These are phyloP conservation scores for Pinus taeda DNA, from an alignment of 75 land plant genomes.

Conservation along the genomic window DNA sequence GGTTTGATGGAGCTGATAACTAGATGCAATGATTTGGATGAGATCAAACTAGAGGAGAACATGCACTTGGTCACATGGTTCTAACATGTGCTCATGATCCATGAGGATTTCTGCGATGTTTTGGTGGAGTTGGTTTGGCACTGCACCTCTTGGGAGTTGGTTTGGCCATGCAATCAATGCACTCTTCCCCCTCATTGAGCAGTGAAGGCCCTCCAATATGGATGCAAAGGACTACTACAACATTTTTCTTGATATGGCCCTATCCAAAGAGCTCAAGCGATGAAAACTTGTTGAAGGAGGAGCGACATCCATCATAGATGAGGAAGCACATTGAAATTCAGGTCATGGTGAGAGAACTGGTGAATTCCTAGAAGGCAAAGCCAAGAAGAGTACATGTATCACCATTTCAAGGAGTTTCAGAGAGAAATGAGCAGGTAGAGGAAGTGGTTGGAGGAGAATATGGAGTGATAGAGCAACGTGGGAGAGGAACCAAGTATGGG, in stretches of 20 bases:
- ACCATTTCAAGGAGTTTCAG: too few relatives aligned
- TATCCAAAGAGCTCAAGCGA: constrained; percentile 79
- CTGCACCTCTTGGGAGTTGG: constrained; percentile 82
- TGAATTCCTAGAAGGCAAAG: too few relatives aligned
- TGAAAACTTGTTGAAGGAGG: constrained; percentile 70
- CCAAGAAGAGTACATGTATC: too few relatives aligned
- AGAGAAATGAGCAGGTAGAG: too few relatives aligned
- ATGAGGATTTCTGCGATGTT: constrained; percentile 49
- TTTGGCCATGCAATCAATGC: constrained; percentile 90
- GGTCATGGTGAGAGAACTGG: too few relatives aligned
- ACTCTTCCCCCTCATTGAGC: constrained; percentile 72
- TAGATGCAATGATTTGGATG: constrained; percentile 81
- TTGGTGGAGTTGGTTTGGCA: constrained; percentile 90
- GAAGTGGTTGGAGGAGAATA: too few relatives aligned
- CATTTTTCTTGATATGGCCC: constrained; percentile 64
- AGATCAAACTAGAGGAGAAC: constrained; percentile 72
- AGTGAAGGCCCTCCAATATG: constrained; percentile 71
- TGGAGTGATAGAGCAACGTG: too few relatives aligned
- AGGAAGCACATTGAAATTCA: neutral
- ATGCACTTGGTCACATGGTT: constrained; percentile 94
- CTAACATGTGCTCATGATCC: constrained; percentile 51
- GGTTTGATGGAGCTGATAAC: constrained; percentile 87
- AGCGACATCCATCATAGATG: constrained; percentile 30
- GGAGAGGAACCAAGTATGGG: too few relatives aligned
- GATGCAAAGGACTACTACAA: constrained; percentile 59